Evolutionary conservation across 768 basidiomycete species (phyloP), one percentile per base, ranked within the genome.

Genomic region (Tricholoma sp.): DNA sequence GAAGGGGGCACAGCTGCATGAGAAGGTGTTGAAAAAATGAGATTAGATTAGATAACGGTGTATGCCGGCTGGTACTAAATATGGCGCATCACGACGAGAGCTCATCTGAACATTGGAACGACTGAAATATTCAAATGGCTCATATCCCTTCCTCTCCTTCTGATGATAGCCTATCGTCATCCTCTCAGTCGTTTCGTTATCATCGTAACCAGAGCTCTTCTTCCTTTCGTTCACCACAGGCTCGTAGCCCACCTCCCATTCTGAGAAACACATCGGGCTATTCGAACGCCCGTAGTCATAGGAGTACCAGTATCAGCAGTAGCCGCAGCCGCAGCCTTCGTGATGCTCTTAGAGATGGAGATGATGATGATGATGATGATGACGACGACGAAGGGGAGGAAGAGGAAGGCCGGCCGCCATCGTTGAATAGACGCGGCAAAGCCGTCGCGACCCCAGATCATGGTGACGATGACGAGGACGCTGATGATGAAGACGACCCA

Each of bases 401-500:
- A 34, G 65, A 64, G 8, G 61, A 56, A 24, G 57, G 58, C 12
- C 54, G 57, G 7, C 31, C 50, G 15, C 45, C 57, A 20, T 59
- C 62, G 9, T 33, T 61, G 33, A 61, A 53, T 15, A 57, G 77
- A 64, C 69, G 72, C 7, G 80, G 79, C 28, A 83, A 83, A 65
- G 74, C 74, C 8, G 69, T 71, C 34, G 74, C 71, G 10, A 60
- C 68, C 11, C 75, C 62, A 29, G 66, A 58, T 24, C 76, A 71
- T n/a, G 73, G 77, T 51, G 76, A 64, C 10, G 71, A 72, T 47
- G 76, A 74, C 11, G 75, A 74, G 44, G 74, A 63, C 8, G 88
- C 87, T n/a, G 86, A 87, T 33, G 94, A 95, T 6, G 88, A 88
- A 15, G 86, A 87, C 31, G 94, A 95, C 64, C 91, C 86, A 3